These are phyloP conservation scores for Glutinoglossum americanum DNA, from an alignment of 495 filamentous ascomycete species.

Conservation along the genomic window DNA sequence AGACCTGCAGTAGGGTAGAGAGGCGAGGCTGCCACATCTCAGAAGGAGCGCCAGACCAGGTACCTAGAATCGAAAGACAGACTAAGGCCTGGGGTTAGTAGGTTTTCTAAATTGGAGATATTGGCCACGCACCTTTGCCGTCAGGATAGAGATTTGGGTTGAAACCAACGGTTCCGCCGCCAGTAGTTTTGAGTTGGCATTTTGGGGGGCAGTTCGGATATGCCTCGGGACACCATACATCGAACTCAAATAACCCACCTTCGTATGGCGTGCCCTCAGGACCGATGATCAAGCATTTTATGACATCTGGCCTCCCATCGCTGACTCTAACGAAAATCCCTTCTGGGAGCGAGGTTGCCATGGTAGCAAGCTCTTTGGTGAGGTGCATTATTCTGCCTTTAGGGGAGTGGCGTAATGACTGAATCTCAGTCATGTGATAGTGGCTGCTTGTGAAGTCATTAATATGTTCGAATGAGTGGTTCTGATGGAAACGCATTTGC, in stretches of 20 bases:
- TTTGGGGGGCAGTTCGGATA: constrained; percentile 3
- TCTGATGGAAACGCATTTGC: background rate
- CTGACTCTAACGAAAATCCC: constrained; percentile 37
- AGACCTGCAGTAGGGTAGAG: constrained; percentile 1
- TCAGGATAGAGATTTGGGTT: constrained; percentile 4
- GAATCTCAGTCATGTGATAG: background rate
- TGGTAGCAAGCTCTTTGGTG: constrained; percentile 2
- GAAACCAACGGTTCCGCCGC: background rate
- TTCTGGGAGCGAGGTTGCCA: constrained; percentile 21
- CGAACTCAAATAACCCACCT: constrained; percentile 32
- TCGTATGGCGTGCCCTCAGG: constrained; percentile 37
- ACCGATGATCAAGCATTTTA: constrained; percentile 37
- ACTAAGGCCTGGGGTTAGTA: background rate
- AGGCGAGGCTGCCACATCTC: constrained; percentile 2
- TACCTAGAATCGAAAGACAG: constrained; percentile 1
- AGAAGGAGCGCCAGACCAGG: background rate
- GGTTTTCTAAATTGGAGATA: background rate
- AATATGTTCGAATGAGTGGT: constrained; percentile 1
- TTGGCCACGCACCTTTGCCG: background rate
- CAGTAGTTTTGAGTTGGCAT: background rate
- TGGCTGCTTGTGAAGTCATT: background rate
- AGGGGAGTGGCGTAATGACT: background rate
- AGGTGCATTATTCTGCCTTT: constrained; percentile 3
- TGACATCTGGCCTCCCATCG: constrained; percentile 28
- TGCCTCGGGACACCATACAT: background rate